Percentiles rank a stretch among this genome's conserved stretches.
These are phyloP conservation scores for Hyaloscypha finlandica DNA, from an alignment of 495 filamentous ascomycete species.

Conservation along the genomic window DNA sequence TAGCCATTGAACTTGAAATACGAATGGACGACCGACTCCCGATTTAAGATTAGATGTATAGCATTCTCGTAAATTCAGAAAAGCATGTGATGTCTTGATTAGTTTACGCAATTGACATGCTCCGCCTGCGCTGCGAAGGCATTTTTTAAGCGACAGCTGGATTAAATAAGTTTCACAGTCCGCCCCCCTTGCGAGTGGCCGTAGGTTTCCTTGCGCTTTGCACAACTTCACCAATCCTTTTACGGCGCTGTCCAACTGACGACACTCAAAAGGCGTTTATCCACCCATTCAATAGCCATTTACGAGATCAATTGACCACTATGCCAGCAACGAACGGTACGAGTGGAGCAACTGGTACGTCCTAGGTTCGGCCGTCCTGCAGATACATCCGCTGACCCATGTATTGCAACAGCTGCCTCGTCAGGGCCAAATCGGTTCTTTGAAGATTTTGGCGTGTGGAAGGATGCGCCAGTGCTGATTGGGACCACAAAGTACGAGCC, in stretches of 20 bases:
- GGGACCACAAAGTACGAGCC: constrained; percentile 67
- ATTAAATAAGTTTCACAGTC: too few species aligned
- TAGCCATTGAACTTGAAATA: too few species aligned
- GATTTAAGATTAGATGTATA: too few species aligned
- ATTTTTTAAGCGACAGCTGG: too few species aligned
- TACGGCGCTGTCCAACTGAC: background rate
- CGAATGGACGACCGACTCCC: too few species aligned
- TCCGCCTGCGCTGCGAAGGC: too few species aligned
- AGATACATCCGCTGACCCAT: background rate
- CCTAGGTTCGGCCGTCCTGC: background rate
- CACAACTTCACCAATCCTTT: background rate
- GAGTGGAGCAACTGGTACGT: constrained; percentile 3
- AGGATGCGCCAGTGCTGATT: constrained; percentile 62
- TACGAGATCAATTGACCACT: background rate
- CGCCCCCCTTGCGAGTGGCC: too few species aligned
- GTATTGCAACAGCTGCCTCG: constrained; percentile 5
- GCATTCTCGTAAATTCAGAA: too few species aligned
- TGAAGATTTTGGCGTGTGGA: constrained; percentile 59
- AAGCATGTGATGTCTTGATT: too few species aligned
- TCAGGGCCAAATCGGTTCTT: constrained; percentile 41
- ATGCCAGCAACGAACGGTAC: constrained; percentile 1
- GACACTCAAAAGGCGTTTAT: background rate
- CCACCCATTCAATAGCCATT: background rate
- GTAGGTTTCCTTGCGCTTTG: background rate
- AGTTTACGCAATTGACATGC: too few species aligned